Percentiles rank a stretch among this genome's conserved stretches.
Evolutionary conservation across 495 filamentous ascomycete species (phyloP).

Genomic region (Talaromyces liani): DNA sequence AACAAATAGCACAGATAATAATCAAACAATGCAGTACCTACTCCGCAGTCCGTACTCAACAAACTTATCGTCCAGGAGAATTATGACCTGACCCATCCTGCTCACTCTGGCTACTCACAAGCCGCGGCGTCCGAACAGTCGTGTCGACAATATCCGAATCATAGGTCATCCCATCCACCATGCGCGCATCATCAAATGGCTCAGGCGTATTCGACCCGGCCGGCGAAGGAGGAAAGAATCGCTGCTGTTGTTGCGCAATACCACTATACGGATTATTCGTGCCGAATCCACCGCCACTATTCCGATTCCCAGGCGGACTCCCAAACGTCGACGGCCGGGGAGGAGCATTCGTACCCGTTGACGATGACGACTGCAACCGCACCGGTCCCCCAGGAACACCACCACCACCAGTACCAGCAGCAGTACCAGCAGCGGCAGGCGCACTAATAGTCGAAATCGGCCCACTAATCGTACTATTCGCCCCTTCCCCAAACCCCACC

Average conservation of each 20-base stretch:
- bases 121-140: constrained; percentile 35
- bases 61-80: neutral
- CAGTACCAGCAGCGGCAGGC: neutral
- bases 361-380: constrained; percentile 21
- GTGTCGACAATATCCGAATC: constrained; percentile 48
- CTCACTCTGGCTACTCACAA: constrained; percentile 21
- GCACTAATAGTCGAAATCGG: constrained; percentile 44
- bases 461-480: constrained; percentile 67
- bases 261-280: neutral
- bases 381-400: constrained; percentile 11
- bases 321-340: constrained; percentile 24
- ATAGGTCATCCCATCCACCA: constrained; percentile 51
- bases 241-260: neutral
- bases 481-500: constrained; percentile 83
- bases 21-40: neutral
- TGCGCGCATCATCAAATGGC: constrained; percentile 37
- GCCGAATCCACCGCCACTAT: constrained; percentile 2
- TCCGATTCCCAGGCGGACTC: constrained; percentile 22
- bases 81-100: constrained; percentile 5
- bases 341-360: neutral
- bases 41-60: neutral
- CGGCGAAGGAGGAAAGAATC: constrained; percentile 15
- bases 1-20: constrained; percentile 2
- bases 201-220: constrained; percentile 34
- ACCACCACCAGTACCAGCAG: constrained; percentile 5